Conservation (phyloP, 768 basidiomycete genomes). For the Tephrocybe sp. region DNA sequence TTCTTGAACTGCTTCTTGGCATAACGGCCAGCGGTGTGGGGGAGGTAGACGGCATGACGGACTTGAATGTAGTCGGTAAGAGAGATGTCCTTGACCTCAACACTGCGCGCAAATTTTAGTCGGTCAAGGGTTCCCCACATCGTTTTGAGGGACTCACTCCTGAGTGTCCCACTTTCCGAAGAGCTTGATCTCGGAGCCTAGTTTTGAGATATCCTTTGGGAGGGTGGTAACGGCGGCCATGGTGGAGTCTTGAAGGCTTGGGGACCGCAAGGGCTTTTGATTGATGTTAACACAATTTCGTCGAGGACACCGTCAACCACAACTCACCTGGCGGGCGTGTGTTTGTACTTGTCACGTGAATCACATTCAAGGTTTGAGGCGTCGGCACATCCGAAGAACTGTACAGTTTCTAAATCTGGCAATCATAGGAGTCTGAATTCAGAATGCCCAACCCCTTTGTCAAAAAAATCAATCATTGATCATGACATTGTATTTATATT, state of each 20-base stretch:
- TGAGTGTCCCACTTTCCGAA: conserved; percentile 99
- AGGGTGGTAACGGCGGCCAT: conserved; percentile 73
- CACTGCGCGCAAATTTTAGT: conserved; percentile 43
- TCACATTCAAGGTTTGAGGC: conserved; percentile 44
- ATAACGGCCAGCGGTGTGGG: conserved; percentile 99
- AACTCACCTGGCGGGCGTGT: conserved; percentile 37
- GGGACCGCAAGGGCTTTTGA: conserved; percentile 25
- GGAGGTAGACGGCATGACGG: conserved; percentile 95
- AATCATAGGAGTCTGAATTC: conserved; percentile 1
- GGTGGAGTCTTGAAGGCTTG: conserved; percentile 40
- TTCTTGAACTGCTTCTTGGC: conserved; percentile 99
- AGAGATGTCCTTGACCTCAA: conserved; percentile 99
- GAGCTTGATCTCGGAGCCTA: conserved; percentile 88
- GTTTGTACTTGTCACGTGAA: conserved; percentile 48
- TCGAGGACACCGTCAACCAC: conserved; percentile 27
- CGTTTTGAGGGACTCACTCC: conserved; percentile 60
- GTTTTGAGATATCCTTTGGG: conserved; percentile 78
- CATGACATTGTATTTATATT: no score
- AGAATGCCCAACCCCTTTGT: no score
- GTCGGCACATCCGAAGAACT: conserved; percentile 41
- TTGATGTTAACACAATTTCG: conserved; percentile 26
- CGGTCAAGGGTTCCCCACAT: neutral
- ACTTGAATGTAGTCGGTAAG: conserved; percentile 99
- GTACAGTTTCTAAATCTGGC: conserved; percentile 36
- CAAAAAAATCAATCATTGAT: no score